These are phyloP conservation scores for Epichloe sp. DNA, from an alignment of 2,329 filamentous ascomycete genomes.

Conservation along the genomic window DNA sequence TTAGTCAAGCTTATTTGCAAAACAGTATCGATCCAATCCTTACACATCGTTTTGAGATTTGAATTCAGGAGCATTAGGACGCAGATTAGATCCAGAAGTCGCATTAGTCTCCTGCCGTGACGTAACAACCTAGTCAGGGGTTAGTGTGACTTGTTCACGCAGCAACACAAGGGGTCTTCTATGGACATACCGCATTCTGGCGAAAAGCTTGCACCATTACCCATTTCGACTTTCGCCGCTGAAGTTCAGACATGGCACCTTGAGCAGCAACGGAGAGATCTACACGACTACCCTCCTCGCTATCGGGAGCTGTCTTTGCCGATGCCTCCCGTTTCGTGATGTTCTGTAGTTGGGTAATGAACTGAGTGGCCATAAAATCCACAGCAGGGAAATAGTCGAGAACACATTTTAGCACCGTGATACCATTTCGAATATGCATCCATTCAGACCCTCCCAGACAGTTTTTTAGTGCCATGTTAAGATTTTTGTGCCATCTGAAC, in stretches of 20 bases:
- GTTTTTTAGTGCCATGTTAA: constrained; percentile 67
- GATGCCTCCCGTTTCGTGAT: constrained; percentile 49
- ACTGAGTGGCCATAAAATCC: constrained; percentile 69
- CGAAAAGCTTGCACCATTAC: constrained; percentile 63
- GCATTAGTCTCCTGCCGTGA: constrained; percentile 18
- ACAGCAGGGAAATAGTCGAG: constrained; percentile 76
- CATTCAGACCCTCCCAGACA: constrained; percentile 79
- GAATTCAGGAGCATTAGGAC: constrained; percentile 50
- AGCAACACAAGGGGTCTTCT: background rate
- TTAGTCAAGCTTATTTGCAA: constrained; percentile 4
- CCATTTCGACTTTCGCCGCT: constrained; percentile 54
- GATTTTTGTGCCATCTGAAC: constrained; percentile 79
- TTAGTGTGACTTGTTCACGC: background rate
- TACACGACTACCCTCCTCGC: constrained; percentile 48
- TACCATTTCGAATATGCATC: constrained; percentile 96
- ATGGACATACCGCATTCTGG: constrained; percentile 41
- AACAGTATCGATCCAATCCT: constrained; percentile 9
- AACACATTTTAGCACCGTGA: constrained; percentile 73
- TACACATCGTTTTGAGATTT: constrained; percentile 37
- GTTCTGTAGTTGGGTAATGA: constrained; percentile 49
- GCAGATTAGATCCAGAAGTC: constrained; percentile 28
- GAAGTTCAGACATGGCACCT: constrained; percentile 57
- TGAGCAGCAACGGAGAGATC: constrained; percentile 64
- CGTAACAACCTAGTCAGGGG: constrained; percentile 14
- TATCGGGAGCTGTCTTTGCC: constrained; percentile 31